phyloP scores from a whole-genome alignment of 129 eudicot species.

The Helichrysum umbraculigerum region DNA sequence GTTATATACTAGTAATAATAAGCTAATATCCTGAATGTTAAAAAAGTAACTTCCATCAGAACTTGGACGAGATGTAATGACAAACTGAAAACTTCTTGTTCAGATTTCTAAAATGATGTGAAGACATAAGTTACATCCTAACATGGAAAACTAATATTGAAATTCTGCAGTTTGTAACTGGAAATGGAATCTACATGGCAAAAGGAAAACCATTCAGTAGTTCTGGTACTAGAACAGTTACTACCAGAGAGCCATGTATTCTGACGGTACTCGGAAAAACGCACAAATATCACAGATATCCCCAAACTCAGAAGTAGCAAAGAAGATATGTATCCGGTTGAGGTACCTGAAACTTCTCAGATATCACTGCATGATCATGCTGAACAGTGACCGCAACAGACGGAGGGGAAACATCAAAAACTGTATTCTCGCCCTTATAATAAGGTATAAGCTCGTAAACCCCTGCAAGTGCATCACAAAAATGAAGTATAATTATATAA shows the following conservation, averaged over 20 bases:
- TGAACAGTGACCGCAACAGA: constrained; percentile 62
- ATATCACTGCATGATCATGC: constrained; percentile 71
- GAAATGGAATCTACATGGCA: background rate
- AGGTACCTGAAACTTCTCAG: constrained; percentile 86
- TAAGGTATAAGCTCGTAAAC: constrained; percentile 82
- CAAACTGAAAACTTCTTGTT: constrained; percentile 1
- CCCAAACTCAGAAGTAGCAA: background rate
- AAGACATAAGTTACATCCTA: background rate
- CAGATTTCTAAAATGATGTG: background rate
- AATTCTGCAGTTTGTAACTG: background rate
- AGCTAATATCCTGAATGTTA: background rate
- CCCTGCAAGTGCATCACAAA: constrained; percentile 55
- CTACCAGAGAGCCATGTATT: background rate
- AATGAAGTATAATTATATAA: constrained; percentile 22
- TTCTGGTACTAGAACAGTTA: background rate
- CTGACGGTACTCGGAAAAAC: background rate
- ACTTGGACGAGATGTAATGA: background rate
- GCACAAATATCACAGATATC: background rate
- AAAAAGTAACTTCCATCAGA: background rate
- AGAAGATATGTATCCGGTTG: constrained; percentile 19
- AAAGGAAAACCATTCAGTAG: background rate
- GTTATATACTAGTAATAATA: background rate
- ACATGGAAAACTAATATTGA: background rate
- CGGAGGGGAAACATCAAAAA: constrained; percentile 97
- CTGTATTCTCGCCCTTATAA: constrained; percentile 97